These are phyloP conservation scores for Iris macrosiphon DNA, from an alignment of 106 monocot genomes.

Conservation along the genomic window DNA sequence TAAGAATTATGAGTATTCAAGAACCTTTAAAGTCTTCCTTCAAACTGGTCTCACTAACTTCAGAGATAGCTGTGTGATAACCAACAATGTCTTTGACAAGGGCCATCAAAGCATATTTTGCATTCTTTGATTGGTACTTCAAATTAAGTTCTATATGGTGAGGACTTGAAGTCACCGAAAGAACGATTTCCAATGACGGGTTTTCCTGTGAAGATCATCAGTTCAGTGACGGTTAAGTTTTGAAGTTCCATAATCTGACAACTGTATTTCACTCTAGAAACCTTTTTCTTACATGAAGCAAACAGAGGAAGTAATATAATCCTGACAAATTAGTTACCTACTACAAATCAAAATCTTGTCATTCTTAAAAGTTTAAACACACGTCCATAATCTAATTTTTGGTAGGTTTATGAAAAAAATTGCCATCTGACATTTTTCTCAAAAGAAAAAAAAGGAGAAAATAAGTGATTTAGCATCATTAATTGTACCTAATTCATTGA, in stretches of 20 bases:
- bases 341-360: background rate
- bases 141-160: conserved; percentile 41
- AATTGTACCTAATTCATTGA: too few relatives aligned
- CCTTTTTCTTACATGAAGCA: background rate
- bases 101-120: conserved; percentile 30
- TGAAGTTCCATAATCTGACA: background rate
- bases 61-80: conserved; percentile 2
- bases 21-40: conserved; percentile 36
- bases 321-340: too few relatives aligned
- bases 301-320: too few relatives aligned
- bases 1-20: background rate
- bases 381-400: too few relatives aligned
- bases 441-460: too few relatives aligned
- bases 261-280: background rate
- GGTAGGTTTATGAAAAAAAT: too few relatives aligned
- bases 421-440: too few relatives aligned
- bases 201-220: conserved; percentile 12
- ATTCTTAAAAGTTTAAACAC: too few relatives aligned
- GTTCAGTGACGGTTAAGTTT: background rate
- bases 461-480: too few relatives aligned
- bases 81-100: conserved; percentile 25
- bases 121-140: conserved; percentile 24
- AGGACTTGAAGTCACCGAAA: conserved; percentile 31
- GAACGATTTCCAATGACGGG: conserved; percentile 10
- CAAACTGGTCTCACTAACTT: conserved; percentile 30